A percentile compares a stretch with the other conserved stretches of the same genome.
phyloP scores from a whole-genome alignment of 2,329 filamentous ascomycete genomes.

The Fusarium pseudograminearum region DNA sequence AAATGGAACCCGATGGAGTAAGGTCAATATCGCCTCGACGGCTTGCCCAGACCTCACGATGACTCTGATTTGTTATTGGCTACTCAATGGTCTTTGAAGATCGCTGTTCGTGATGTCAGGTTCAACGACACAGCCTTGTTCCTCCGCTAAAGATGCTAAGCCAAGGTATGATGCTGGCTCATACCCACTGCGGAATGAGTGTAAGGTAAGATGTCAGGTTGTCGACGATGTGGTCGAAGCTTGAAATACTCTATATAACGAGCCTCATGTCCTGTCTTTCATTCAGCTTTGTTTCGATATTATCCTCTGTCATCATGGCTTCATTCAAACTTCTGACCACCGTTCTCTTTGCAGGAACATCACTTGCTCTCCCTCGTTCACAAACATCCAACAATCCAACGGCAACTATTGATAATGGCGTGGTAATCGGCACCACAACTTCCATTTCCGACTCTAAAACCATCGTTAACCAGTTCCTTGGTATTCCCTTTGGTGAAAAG shows the following conservation, averaged over 20 bases:
- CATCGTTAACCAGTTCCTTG: slow-evolving; percentile 48
- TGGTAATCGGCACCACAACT: slow-evolving; percentile 34
- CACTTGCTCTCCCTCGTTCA: background rate
- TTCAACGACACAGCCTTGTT: background rate
- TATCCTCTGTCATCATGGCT: slow-evolving; percentile 18
- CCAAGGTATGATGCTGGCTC: background rate
- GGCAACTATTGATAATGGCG: slow-evolving; percentile 33
- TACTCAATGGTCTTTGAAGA: background rate
- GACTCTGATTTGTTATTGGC: background rate
- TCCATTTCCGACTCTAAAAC: slow-evolving; percentile 28
- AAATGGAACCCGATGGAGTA: slow-evolving; percentile 1
- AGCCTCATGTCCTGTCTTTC: background rate
- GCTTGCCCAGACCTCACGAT: background rate
- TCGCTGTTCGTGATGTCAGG: background rate
- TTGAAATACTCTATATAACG: background rate
- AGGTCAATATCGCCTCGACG: slow-evolving; percentile 4
- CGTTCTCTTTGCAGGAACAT: background rate
- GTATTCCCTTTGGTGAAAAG: slow-evolving; percentile 48
- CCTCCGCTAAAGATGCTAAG: background rate
- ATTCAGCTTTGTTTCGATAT: background rate
- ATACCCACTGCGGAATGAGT: slow-evolving; percentile 3
- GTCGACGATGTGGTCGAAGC: background rate
- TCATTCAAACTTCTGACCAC: background rate
- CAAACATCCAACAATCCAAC: slow-evolving; percentile 17
- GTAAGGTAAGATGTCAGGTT: background rate